Evolutionary conservation across 1,139 yeast species (phyloP).

Genomic region (Trichomonascaceae sp.): DNA sequence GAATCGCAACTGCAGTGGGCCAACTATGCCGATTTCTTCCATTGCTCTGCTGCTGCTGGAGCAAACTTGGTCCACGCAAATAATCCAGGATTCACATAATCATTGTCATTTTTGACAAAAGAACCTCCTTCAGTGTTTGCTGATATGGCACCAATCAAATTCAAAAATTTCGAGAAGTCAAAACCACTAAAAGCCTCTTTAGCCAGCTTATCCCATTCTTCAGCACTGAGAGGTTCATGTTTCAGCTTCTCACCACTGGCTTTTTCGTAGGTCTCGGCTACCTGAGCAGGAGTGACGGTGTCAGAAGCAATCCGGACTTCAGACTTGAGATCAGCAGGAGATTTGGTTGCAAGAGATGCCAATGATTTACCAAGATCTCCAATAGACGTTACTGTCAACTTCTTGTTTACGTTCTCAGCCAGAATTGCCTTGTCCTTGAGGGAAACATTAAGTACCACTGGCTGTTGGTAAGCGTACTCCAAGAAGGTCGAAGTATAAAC

Average conservation of each 20-base stretch:
- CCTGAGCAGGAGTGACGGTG: conserved; percentile 35
- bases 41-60: conserved; percentile 12
- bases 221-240: conserved; percentile 29
- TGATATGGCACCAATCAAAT: conserved; percentile 22
- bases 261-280: conserved; percentile 40
- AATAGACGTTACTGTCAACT: conserved; percentile 35
- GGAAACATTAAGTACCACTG: conserved; percentile 7
- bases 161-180: conserved; percentile 8
- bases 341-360: conserved; percentile 39
- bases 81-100: conserved; percentile 48
- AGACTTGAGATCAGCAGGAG: conserved; percentile 42
- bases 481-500: conserved; percentile 43
- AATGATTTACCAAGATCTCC: conserved; percentile 46
- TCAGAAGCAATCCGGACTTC: conserved; percentile 43
- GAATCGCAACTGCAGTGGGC: too few relatives aligned
- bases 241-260: conserved; percentile 36
- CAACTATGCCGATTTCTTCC: background rate
- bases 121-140: conserved; percentile 39
- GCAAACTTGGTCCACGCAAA: conserved; percentile 45
- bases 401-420: conserved; percentile 35
- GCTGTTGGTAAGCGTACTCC: conserved; percentile 20
- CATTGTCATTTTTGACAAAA: conserved; percentile 37
- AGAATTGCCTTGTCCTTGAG: conserved; percentile 16
- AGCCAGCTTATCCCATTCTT: conserved; percentile 31
- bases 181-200: conserved; percentile 26